phyloP scores from a whole-genome alignment of 805 yeast species.

The Kodamaea jinghongensis region DNA sequence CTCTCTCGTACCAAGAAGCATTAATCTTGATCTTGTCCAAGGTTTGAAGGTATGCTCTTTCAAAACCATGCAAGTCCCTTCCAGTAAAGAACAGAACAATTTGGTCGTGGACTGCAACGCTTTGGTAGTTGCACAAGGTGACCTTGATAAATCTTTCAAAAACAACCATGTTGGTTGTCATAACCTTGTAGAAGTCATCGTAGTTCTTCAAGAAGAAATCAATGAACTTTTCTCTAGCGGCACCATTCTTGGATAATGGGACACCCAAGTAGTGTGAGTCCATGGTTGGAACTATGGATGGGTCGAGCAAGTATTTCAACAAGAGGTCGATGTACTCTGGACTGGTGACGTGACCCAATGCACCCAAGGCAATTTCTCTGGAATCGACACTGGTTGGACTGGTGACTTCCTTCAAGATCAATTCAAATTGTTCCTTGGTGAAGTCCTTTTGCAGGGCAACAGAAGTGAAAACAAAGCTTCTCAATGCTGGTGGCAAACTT shows the following conservation, averaged over 20 bases:
- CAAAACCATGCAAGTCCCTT: constrained; percentile 53
- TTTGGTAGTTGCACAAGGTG: constrained; percentile 39
- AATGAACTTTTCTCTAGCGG: constrained; percentile 47
- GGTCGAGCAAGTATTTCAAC: constrained; percentile 40
- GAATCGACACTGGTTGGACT: constrained; percentile 56
- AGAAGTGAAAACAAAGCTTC: constrained; percentile 42
- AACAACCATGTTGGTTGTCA: constrained; percentile 50
- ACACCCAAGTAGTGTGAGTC: constrained; percentile 53
- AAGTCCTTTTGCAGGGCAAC: constrained; percentile 37
- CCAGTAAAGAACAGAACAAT: constrained; percentile 42
- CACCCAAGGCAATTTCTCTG: constrained; percentile 54
- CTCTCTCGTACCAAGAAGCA: constrained; percentile 47
- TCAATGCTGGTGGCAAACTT: constrained; percentile 43
- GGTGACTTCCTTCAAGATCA: constrained; percentile 45
- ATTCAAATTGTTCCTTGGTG: constrained; percentile 33
- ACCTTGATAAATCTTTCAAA: constrained; percentile 46
- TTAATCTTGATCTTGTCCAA: constrained; percentile 53
- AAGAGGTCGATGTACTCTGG: constrained; percentile 35
- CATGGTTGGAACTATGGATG: constrained; percentile 51
- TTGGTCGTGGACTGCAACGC: constrained; percentile 33
- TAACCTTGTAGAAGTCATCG: constrained; percentile 38
- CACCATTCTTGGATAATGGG: constrained; percentile 46
- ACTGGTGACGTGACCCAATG: constrained; percentile 49
- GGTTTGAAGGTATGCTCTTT: constrained; percentile 54
- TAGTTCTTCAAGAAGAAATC: constrained; percentile 48